A percentile compares a stretch with the other conserved stretches of the same genome.
Conservation (phyloP, 208 protist genomes). For the Leptomonas seymouri region DNA sequence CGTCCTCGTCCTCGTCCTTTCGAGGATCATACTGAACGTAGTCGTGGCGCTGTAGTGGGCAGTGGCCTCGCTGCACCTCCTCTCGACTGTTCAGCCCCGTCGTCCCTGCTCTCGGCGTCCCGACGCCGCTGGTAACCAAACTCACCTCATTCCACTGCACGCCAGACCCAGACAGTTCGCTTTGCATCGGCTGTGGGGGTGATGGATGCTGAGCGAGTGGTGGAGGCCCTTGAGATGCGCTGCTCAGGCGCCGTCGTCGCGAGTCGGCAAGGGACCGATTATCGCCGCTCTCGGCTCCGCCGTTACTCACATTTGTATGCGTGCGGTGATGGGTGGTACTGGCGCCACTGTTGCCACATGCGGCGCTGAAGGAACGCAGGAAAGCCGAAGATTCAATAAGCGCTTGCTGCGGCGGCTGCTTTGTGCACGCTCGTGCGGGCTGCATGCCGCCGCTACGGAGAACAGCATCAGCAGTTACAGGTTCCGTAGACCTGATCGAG, state of each 20-base stretch:
- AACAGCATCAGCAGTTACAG: background rate
- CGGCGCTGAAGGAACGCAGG: background rate
- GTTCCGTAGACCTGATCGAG: background rate
- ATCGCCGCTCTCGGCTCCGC: conserved; percentile 3
- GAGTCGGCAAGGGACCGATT: background rate
- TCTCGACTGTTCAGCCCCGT: background rate
- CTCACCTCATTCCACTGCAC: conserved; percentile 30
- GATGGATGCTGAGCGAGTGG: conserved; percentile 6
- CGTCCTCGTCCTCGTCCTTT: background rate
- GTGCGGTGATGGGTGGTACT: background rate
- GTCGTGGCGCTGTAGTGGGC: background rate
- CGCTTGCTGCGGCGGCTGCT: background rate
- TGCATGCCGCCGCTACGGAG: background rate
- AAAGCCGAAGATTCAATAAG: conserved; percentile 1
- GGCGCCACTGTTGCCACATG: background rate
- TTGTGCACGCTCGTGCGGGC: background rate
- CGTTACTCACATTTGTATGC: background rate
- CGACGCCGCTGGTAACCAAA: conserved; percentile 2
- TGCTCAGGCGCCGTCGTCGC: conserved; percentile 8
- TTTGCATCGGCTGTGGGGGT: conserved; percentile 1
- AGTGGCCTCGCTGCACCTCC: background rate
- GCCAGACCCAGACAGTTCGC: background rate
- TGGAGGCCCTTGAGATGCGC: conserved; percentile 7
- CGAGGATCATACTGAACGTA: background rate
- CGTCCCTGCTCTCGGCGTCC: background rate